These are phyloP conservation scores for Aegilops longissima DNA, from an alignment of 176 grass and related monocot species.

Conservation along the genomic window DNA sequence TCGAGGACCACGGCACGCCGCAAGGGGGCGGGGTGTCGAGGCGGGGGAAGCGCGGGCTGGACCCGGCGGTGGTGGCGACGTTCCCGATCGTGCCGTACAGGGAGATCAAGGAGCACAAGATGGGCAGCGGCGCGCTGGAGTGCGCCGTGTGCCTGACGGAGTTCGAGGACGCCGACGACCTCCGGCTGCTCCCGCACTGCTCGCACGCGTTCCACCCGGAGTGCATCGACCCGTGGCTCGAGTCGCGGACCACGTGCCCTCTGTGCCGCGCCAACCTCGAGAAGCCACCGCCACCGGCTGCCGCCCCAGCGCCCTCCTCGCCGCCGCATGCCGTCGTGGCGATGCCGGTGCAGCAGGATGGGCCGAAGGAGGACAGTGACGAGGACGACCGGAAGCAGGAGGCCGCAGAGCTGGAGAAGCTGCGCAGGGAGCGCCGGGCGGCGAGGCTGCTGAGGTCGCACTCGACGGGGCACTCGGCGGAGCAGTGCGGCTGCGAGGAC, in stretches of 20 bases:
- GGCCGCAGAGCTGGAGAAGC: slow-evolving; percentile 52
- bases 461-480: slow-evolving; percentile 43
- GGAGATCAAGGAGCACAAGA: slow-evolving; percentile 71
- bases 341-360: neutral
- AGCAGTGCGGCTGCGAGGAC: slow-evolving; percentile 22
- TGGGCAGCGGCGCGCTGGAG: slow-evolving; percentile 59
- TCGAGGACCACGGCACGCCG: neutral
- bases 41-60: slow-evolving; percentile 49
- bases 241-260: slow-evolving; percentile 64
- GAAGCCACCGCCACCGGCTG: neutral
- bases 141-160: slow-evolving; percentile 88
- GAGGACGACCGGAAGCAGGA: slow-evolving; percentile 42
- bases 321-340: slow-evolving; percentile 30
- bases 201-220: slow-evolving; percentile 92
- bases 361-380: too few species aligned
- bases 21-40: neutral
- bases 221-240: slow-evolving; percentile 89
- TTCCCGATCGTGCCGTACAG: slow-evolving; percentile 65
- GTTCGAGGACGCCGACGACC: slow-evolving; percentile 85
- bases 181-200: slow-evolving; percentile 82
- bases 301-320: neutral
- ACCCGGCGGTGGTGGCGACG: slow-evolving; percentile 50
- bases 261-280: slow-evolving; percentile 65
- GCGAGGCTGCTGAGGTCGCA: slow-evolving; percentile 55
- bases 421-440: slow-evolving; percentile 43